Evolutionary conservation across 768 basidiomycete species (phyloP), one percentile per base, ranked within the genome.

Genomic region (Baorangia bicolor): DNA sequence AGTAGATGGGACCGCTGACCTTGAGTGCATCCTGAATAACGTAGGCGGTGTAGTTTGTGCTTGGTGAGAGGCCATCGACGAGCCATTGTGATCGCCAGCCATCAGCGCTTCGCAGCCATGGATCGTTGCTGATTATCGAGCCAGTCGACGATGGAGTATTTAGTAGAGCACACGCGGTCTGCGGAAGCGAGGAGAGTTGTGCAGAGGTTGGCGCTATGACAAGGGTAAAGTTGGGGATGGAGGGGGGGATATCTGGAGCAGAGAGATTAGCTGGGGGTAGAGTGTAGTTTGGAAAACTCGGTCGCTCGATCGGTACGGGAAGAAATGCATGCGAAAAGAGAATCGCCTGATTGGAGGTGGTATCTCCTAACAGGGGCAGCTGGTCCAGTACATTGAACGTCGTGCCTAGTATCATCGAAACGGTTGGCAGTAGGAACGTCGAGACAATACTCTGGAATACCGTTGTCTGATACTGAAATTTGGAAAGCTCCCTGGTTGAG

Each of bases 31-130:
- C 77, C 58, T 83, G 75, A 3, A 90, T 62, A 14, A 85, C 79
- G 63, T 84, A 93, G 1, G 80, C 84, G 1, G 91, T 92, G 63
- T 94, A 94, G 63, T 94, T 94, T 31, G 87, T 90, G 11, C 74
- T 74, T 7, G 86, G 77, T 1, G 74, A 71, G 18, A 95, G 75
- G 0, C 79, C 83, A 1, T 76, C 78, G 10, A 91, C 55, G 2
- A 88, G 65, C 79, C 84, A 94, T 62, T 92, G 87, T 28, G 71
- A 80, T 45, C 90, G 72, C 83, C 83, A 89, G 0, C 88, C 91
- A 0, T 74, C 66, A 0, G 64, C 50, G 61, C 83, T 81, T 42
- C 82, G 77, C 9, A 86, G 69, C 85, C 88, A 90, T 4, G 81
- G 55, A 2, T 75, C 76, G 52, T 81, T 70, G 51, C 75, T 81